Evolutionary conservation across 352 stramenopile genomes (phyloP), one percentile per base, ranked within the genome.

Genomic region (Phytophthora pistaciae): DNA sequence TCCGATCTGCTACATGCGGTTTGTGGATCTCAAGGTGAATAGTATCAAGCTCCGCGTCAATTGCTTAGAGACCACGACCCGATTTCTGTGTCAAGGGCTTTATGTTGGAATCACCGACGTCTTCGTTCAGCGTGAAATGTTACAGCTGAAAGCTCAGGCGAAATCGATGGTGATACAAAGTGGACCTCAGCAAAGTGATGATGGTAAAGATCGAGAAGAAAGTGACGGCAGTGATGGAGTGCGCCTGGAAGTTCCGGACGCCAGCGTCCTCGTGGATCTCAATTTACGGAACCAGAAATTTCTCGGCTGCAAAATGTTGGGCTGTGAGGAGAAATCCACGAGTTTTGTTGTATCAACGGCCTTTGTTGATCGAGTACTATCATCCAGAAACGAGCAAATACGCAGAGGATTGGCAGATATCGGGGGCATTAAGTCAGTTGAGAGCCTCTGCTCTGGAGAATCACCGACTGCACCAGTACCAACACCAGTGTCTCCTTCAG

Each of bases 61-160:
- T 13, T 78, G 59, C 27, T 80, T 91, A 31, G 78, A 83, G 5
- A 71, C 64, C 1, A 64, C 52, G 23, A 75, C 68, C 8, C 66
- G 66, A 10, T 68, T 92, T n/a, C 52, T 62, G 21, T 91, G 83
- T 29, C 56, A 75, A 11, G 77, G 79, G 3, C 54, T 94, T 13
- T 76, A 79, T 4, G 55, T 90, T 61, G 78, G 81, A 20, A 90
- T 94, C 64, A 86, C 74, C 1, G 81, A 91, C 38, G 84, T 94
- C 13, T 78, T 88, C 31, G 72, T 91, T 16, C 60, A 77, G 13
- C 74, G 87, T 13, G 82, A 91, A 18, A 60, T 84, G 50, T 44
- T 92, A 4, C 72, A 85, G 31, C 60, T 91, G 10, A 80, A 82
- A 10, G 56, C 88, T 14, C 50, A 79, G 53, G 25, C 54, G 33